A percentile compares a stretch with the other conserved stretches of the same genome.
These are phyloP conservation scores for Cladosporium sp. DNA, from an alignment of 2,329 filamentous ascomycete species.

Conservation along the genomic window DNA sequence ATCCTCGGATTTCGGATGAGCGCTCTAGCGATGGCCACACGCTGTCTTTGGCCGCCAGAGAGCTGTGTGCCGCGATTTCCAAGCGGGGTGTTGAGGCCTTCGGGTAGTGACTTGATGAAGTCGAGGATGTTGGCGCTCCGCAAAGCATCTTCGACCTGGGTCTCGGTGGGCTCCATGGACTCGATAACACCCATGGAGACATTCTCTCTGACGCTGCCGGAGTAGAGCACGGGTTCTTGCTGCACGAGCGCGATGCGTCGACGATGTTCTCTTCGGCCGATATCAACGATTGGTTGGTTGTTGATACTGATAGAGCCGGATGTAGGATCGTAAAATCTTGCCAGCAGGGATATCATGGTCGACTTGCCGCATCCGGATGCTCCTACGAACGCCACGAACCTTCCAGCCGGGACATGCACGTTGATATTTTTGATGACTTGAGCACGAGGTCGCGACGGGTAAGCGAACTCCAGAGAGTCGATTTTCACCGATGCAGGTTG, in stretches of 20 bases:
- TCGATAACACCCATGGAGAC: slow-evolving; percentile 29
- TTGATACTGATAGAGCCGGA: slow-evolving; percentile 61
- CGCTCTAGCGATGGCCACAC: slow-evolving; percentile 27
- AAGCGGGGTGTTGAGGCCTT: slow-evolving; percentile 28
- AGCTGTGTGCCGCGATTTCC: slow-evolving; percentile 28
- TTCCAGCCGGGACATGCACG: slow-evolving; percentile 37
- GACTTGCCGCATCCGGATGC: slow-evolving; percentile 72
- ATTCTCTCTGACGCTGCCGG: slow-evolving; percentile 46
- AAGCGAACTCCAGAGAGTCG: slow-evolving; percentile 41
- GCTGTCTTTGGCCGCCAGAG: slow-evolving; percentile 30
- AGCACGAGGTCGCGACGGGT: slow-evolving; percentile 40
- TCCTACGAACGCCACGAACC: slow-evolving; percentile 70
- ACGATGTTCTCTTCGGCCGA: slow-evolving; percentile 43
- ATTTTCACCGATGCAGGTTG: slow-evolving; percentile 31
- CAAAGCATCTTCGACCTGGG: slow-evolving; percentile 22
- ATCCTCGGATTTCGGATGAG: slow-evolving; percentile 26
- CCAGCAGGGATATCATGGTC: slow-evolving; percentile 63
- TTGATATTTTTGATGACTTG: slow-evolving; percentile 41
- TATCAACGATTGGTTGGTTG: slow-evolving; percentile 34
- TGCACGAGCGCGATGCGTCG: slow-evolving; percentile 45
- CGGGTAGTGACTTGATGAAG: slow-evolving; percentile 28
- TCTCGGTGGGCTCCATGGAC: slow-evolving; percentile 15
- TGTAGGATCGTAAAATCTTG: slow-evolving; percentile 68
- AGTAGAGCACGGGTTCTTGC: slow-evolving; percentile 50
- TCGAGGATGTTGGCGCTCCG: slow-evolving; percentile 25